Evolutionary conservation across 306 rosid species (phyloP), one percentile per base, ranked within the genome.

Genomic region (Abrus pulchellus): DNA sequence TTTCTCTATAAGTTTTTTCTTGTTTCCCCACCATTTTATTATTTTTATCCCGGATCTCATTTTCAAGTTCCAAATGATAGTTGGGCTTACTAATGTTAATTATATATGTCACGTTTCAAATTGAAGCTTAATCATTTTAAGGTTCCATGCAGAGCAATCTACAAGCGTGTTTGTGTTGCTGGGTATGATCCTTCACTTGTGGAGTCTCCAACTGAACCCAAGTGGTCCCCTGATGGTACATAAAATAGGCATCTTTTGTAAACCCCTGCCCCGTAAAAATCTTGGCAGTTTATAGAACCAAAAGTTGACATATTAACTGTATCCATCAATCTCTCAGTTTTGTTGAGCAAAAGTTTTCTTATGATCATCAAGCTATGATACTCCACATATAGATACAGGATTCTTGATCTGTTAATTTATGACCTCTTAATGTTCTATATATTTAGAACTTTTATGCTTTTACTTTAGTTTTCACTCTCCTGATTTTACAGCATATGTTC

Each of bases 151-250:
- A 95, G 98, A 71, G 93, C 92, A 73, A 79, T 93, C 70, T 36
- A 57, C 61, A 92, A 89, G 78, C 89, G 90, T 65, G 72, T 87
- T 54, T 87, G 92, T 80, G 85, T 95, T 76, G 90, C 96, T 86
- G 97, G 99, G 32, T 33, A 64, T 56, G 97, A 95, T 88, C 80
- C 94, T 66, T 76, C 71, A 4, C 38, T 87, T 68, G 90, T 91
- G 84, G 99, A 93, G 85, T 90, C 99, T 72, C 92, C 98, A 77
- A 86, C 89, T 65, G 99, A 92, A 86, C 99, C 99, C 33, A 93
- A 93, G 92, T 96, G 99, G 99, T 93, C 98, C 40, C 76, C 97
- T 11, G 70, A 73, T 76, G 99, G 99, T 95, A 87, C 59, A 20
- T 34, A 81, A 75, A 49, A 54, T 79, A 61, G 44, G 20, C 67